Evolutionary conservation across 2,329 filamentous ascomycete species (phyloP), one percentile per base, ranked within the genome.

Genomic region (Arachnopeziza araneosa): DNA sequence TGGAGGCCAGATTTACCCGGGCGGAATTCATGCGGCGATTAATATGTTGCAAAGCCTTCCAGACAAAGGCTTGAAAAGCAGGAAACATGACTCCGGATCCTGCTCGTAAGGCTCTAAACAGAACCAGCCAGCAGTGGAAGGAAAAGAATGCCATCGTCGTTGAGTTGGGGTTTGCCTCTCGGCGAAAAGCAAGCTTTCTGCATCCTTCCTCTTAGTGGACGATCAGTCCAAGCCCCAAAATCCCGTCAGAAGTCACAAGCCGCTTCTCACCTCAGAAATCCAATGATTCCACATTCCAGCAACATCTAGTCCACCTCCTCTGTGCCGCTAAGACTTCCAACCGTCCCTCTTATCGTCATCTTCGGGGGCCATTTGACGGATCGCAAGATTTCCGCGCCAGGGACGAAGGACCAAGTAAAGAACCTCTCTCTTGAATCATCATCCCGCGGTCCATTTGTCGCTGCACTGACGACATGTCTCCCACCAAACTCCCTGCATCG

Each of bases 401-500:
- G 36, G 36, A 19, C 36, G 48, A 54, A 30, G 14, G 52, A 10
- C 10, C 9, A 54, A 17, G 22, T 30, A 30, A 30, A 30, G 24
- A 24, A 22, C 51, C 8, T 19, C 10, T 2, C 9, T 26, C 52
- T 52, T 23, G 14, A 52, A 24, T 54, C 52, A 44, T 44, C 36
- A n/a, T n/a, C n/a, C 30, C 30, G 30, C 36, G 3, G 36, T 12
- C 36, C 6, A 44, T 44, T 44, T 44, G 10, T 19, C 36, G 12
- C 17, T 44, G 50, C 14, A 24, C 30, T 24, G 22, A 1, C 59
- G 59, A 50, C 17, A 76, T 76, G 74, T 63, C 74, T 48, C 73
- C 74, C 30, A 76, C 75, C 7, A 66, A 72, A 60, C 70, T 76
- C 30, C 75, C 75, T 52, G 72, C 69, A 24, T 78, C 77, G 61